Conservation (phyloP, 106 monocot genomes). For the Xerophyta viscosa region DNA sequence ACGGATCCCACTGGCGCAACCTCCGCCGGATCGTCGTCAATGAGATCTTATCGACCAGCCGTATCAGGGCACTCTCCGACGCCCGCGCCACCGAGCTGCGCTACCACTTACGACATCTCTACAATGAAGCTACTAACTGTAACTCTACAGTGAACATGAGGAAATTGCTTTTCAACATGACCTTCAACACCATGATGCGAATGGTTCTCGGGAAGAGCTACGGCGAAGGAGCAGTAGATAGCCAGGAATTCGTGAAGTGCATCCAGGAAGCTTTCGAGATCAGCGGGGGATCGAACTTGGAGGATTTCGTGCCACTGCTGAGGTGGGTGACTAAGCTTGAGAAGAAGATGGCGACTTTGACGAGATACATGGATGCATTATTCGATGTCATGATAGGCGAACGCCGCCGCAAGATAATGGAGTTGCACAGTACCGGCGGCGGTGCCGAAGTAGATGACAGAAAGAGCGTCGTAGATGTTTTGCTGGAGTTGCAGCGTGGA, state of each 20-base stretch:
- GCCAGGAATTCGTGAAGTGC: conserved; percentile 5
- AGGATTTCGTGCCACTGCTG: conserved; percentile 29
- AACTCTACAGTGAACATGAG: conserved; percentile 17
- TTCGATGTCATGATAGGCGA: conserved; percentile 26
- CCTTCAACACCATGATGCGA: conserved; percentile 23
- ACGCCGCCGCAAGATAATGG: background rate
- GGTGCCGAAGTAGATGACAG: background rate
- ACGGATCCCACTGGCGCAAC: conserved; percentile 29
- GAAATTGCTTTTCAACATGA: conserved; percentile 10
- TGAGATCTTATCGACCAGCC: conserved; percentile 14
- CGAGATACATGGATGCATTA: conserved; percentile 12
- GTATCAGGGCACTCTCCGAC: conserved; percentile 6
- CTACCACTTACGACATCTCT: conserved; percentile 1
- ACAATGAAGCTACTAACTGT: background rate
- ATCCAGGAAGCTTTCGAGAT: conserved; percentile 14
- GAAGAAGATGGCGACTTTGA: conserved; percentile 13
- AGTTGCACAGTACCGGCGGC: background rate
- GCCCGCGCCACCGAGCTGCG: conserved; percentile 10
- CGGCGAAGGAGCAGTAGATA: conserved; percentile 18
- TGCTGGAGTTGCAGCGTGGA: conserved; percentile 18
- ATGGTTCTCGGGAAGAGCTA: conserved; percentile 31
- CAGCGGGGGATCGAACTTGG: conserved; percentile 2
- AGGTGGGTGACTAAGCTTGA: conserved; percentile 4
- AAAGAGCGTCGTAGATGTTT: conserved; percentile 16
- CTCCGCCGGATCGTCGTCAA: conserved; percentile 20